Percentiles rank a stretch among this genome's conserved stretches.
Conservation (phyloP, 1,139 yeast species). For the Spencermartinsiella ligniputridi region DNA sequence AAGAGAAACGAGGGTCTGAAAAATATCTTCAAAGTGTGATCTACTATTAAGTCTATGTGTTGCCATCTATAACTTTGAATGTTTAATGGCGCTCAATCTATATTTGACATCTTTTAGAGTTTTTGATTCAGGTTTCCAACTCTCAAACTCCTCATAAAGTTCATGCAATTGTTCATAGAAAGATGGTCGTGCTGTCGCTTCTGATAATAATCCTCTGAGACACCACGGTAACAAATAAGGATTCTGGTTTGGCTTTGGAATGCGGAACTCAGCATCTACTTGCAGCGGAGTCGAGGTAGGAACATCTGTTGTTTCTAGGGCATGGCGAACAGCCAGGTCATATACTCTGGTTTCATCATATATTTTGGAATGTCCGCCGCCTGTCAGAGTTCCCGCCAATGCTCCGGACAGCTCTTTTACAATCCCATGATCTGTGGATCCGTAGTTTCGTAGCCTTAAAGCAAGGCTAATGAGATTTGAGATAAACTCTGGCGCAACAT, state of each 20-base stretch:
- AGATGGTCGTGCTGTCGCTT: constrained; percentile 33
- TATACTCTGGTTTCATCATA: constrained; percentile 85
- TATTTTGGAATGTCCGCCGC: constrained; percentile 90
- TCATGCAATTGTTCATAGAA: constrained; percentile 52
- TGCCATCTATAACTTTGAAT: constrained; percentile 26
- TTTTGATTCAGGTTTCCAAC: constrained; percentile 84
- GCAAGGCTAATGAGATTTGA: constrained; percentile 50
- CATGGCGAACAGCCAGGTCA: constrained; percentile 68
- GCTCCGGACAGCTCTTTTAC: constrained; percentile 77
- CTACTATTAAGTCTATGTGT: too few species aligned
- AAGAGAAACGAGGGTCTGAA: constrained; percentile 17
- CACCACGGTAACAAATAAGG: constrained; percentile 93
- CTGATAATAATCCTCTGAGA: constrained; percentile 73
- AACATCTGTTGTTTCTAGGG: constrained; percentile 70
- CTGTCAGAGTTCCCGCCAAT: constrained; percentile 85
- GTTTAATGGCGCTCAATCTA: constrained; percentile 60
- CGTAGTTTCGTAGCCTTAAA: constrained; percentile 33
- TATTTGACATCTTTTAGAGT: constrained; percentile 77
- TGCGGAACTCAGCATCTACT: constrained; percentile 27
- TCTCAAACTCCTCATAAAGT: constrained; percentile 65
- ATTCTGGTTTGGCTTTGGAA: constrained; percentile 50
- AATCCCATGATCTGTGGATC: constrained; percentile 38
- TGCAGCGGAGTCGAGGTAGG: constrained; percentile 22
- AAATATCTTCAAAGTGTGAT: constrained; percentile 15
- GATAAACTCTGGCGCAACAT: constrained; percentile 48